Conservation (phyloP, 306 rosid genomes). For the Quercus berberidifolia region DNA sequence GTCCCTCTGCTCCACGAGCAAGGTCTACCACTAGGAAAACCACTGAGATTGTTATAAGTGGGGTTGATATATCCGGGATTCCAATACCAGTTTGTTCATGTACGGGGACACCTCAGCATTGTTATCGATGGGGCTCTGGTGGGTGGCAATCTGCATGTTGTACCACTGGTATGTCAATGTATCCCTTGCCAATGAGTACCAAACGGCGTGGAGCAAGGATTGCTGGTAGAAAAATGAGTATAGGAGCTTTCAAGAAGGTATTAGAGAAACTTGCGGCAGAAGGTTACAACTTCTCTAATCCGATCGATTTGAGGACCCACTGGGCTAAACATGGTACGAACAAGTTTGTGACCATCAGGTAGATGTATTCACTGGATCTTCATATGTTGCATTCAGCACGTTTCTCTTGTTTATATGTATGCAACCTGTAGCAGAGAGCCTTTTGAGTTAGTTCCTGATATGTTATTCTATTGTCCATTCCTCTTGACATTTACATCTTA, state of each 20-base stretch:
- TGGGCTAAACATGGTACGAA: conserved; percentile 99
- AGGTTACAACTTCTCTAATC: conserved; percentile 73
- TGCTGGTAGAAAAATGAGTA: conserved; percentile 97
- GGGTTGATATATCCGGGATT: conserved; percentile 78
- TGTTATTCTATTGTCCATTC: conserved; percentile 25
- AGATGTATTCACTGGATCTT: conserved; percentile 30
- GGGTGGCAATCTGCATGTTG: conserved; percentile 99
- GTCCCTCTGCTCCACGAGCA: conserved; percentile 49
- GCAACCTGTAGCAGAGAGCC: conserved; percentile 60
- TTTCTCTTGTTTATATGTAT: conserved; percentile 65
- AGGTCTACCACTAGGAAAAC: conserved; percentile 63
- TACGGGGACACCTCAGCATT: conserved; percentile 83
- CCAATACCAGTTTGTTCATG: conserved; percentile 93
- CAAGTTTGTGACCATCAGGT: conserved; percentile 97
- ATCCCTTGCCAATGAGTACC: conserved; percentile 94
- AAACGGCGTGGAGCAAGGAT: conserved; percentile 95
- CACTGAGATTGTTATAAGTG: conserved; percentile 76
- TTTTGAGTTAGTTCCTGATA: conserved; percentile 39
- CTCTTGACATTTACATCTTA: neutral
- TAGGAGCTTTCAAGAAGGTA: conserved; percentile 95
- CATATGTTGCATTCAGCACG: conserved; percentile 32
- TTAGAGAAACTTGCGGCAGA: conserved; percentile 91
- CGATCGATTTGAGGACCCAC: conserved; percentile 80
- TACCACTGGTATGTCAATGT: conserved; percentile 75
- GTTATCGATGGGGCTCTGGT: conserved; percentile 96